Conservation (phyloP, 768 basidiomycete genomes). For the Artomyces pyxidatus region DNA sequence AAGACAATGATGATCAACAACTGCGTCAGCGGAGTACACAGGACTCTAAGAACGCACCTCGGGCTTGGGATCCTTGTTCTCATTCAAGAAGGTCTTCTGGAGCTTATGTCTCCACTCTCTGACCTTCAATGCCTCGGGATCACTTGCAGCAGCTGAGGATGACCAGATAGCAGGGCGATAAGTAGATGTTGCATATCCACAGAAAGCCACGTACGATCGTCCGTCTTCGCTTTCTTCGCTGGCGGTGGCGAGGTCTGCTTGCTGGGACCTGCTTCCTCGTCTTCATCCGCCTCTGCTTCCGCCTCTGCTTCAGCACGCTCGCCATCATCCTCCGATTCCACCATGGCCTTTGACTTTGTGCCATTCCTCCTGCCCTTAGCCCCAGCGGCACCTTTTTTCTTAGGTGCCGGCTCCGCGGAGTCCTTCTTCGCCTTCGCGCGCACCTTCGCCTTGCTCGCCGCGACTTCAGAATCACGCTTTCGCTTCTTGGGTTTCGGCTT, state of each 20-base stretch:
- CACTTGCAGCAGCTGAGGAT: conserved; percentile 35
- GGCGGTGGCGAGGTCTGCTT: conserved; percentile 54
- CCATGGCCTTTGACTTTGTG: conserved; percentile 51
- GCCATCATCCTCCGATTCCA: conserved; percentile 62
- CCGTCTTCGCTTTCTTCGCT: conserved; percentile 60
- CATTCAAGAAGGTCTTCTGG: conserved; percentile 78
- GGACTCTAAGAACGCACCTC: conserved; percentile 38
- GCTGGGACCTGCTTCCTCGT: conserved; percentile 35
- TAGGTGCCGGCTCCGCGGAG: conserved; percentile 26
- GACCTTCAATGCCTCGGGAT: conserved; percentile 65
- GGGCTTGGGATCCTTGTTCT: conserved; percentile 52
- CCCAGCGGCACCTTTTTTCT: conserved; percentile 27
- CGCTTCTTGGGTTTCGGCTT: conserved; percentile 43
- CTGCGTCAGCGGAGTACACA: not conserved
- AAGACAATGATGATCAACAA: conserved; percentile 1
- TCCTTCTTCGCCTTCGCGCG: conserved; percentile 41
- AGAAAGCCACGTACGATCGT: conserved; percentile 50
- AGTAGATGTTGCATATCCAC: not conserved
- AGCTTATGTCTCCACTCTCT: conserved; percentile 90
- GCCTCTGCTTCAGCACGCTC: conserved; percentile 32
- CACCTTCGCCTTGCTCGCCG: conserved; percentile 30
- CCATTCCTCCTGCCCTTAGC: conserved; percentile 48
- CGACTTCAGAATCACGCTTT: conserved; percentile 54
- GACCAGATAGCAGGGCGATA: not conserved
- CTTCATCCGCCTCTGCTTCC: conserved; percentile 25